Evolutionary conservation across 2,329 filamentous ascomycete species (phyloP), one percentile per base, ranked within the genome.

Genomic region (Tolypocladium ophioglossoides): DNA sequence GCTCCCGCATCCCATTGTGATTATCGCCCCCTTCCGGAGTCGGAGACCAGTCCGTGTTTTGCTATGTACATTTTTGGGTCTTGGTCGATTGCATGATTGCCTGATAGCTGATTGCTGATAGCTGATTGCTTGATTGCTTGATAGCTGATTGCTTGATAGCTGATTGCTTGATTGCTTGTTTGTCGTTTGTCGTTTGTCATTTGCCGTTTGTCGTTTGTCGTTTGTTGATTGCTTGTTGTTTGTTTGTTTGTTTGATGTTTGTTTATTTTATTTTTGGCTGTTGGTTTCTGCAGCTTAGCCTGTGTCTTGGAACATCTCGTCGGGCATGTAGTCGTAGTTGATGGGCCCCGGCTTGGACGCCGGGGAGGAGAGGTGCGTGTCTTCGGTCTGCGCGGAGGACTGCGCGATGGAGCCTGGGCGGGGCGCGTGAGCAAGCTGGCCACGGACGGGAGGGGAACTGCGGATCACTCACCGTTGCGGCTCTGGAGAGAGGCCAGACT

Each of bases 281-380:
- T 44, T 14, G 8, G 2, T 7, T 9, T 11, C 6, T 2, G 4
- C 24, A n/a, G 37, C 7, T 27, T 52, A 52, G 20, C 40, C 12
- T 7, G 35, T 52, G 30, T 48, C 52, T 24, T 61, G 61, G 27
- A 71, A 67, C 54, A 70, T 62, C 39, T 60, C 62, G 46, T 72
- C 69, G 1, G 70, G 64, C 65, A 71, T 68, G 49, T 71, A 67
- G 55, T 73, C 69, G 52, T 67, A 71, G 59, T 67, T 68, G 54
- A 69, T 50, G 24, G 51, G 20, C 47, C 48, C 50, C 37, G 10
- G 35, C 10, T 35, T 48, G 40, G 40, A 38, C 10, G 12, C 34
- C 38, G 51, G 37, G 14, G 51, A 52, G 20, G 24, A 39, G 47
- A 47, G 44, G 18, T 48, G 46, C 32, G 41, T 24, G 18, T 38